A percentile compares a stretch with the other conserved stretches of the same genome.
Evolutionary conservation across 306 rosid species (phyloP).

Genomic region (Cicer yamashitae): DNA sequence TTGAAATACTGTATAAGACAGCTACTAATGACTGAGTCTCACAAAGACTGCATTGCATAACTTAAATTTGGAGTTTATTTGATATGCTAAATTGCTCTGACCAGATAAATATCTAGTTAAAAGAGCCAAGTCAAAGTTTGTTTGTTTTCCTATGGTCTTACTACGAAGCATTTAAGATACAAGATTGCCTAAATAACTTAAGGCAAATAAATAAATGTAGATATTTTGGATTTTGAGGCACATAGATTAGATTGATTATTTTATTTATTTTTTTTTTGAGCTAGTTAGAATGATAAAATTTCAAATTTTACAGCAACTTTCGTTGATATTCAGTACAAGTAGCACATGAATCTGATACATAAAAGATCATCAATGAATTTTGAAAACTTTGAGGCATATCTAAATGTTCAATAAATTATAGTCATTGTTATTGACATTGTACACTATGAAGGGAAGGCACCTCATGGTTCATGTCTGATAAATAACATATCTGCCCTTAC

Average conservation of each 20-base stretch:
- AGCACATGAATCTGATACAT: conserved; percentile 7
- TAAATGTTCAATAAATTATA: neutral
- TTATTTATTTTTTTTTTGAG: neutral
- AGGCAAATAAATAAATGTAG: neutral
- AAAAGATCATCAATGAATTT: neutral
- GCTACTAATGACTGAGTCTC: neutral
- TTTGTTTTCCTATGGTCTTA: conserved; percentile 15
- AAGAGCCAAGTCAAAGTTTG: neutral
- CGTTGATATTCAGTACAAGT: neutral
- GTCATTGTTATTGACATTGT: neutral
- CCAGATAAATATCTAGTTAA: neutral
- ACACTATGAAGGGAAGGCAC: neutral
- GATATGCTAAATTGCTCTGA: neutral
- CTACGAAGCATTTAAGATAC: neutral
- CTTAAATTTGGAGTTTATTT: neutral
- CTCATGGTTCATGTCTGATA: neutral
- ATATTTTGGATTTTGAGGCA: neutral
- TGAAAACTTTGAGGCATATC: neutral
- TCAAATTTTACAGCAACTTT: neutral
- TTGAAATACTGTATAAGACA: conserved; percentile 6
- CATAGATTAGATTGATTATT: neutral
- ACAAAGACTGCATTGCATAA: too few relatives aligned
- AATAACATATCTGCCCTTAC: neutral
- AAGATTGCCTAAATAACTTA: neutral
- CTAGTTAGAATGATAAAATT: conserved; percentile 4